Conservation (phyloP, 176 grass and related monocot genomes). For the Carex myosuroides region DNA sequence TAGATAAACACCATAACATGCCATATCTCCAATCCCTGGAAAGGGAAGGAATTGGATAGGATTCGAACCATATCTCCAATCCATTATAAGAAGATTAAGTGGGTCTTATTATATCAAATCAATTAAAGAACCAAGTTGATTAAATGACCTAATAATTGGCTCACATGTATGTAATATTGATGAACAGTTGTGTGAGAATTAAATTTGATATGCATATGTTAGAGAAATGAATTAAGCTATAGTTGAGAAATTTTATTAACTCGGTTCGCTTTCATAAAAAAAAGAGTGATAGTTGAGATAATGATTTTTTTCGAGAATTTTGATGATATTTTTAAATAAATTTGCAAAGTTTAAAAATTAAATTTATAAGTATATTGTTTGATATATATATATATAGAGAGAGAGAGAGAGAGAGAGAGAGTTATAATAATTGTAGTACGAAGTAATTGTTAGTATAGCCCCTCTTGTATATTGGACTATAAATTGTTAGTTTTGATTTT, state of each 20-base stretch:
- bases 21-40: neutral
- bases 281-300: neutral
- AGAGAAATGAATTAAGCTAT: neutral
- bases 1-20: neutral
- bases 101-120: conserved; percentile 13
- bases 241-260: neutral
- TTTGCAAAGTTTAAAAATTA: too few species aligned
- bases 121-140: neutral
- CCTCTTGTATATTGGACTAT: too few species aligned
- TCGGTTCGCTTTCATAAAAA: neutral
- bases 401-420: too few species aligned
- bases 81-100: neutral
- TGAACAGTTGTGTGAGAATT: neutral
- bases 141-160: neutral
- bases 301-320: neutral
- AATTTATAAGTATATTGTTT: too few species aligned
- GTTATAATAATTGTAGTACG: too few species aligned
- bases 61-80: conserved; percentile 4
- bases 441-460: too few species aligned
- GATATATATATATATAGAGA: too few species aligned
- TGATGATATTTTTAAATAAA: neutral
- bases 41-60: conserved; percentile 8
- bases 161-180: conserved; percentile 11
- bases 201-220: neutral
- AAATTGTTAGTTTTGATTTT: too few species aligned